Conservation (phyloP, 2,329 filamentous ascomycete genomes). For the Aureobasidium lini region DNA sequence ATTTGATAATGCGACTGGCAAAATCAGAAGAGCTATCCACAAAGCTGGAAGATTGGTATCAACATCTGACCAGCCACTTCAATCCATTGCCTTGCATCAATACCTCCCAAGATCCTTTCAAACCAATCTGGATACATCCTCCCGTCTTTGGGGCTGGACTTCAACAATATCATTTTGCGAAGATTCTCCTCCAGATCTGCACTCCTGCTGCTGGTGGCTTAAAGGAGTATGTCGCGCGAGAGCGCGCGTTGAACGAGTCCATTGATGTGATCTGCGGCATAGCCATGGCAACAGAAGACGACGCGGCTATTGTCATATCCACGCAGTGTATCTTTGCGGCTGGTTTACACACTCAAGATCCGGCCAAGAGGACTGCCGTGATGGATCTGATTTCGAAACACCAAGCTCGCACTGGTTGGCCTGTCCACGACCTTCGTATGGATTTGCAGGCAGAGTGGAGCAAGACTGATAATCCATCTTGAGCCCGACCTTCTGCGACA, state of each 20-base stretch:
- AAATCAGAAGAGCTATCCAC: conserved; percentile 38
- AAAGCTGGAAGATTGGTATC: conserved; percentile 42
- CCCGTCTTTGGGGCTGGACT: conserved; percentile 38
- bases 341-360: conserved; percentile 36
- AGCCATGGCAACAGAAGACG: conserved; percentile 36
- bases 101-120: conserved; percentile 28
- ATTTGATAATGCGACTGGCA: conserved; percentile 33
- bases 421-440: conserved; percentile 15
- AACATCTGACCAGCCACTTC: conserved; percentile 33
- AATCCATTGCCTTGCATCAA: conserved; percentile 30
- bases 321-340: conserved; percentile 38
- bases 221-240: conserved; percentile 36
- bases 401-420: conserved; percentile 32
- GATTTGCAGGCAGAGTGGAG: conserved; percentile 9
- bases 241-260: conserved; percentile 34
- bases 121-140: conserved; percentile 44
- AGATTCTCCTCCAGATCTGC: conserved; percentile 44
- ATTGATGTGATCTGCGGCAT: conserved; percentile 43
- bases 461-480: background rate
- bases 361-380: conserved; percentile 28
- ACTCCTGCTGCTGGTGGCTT: conserved; percentile 41
- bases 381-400: conserved; percentile 29
- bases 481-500: background rate
- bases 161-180: conserved; percentile 44
- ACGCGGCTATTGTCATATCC: conserved; percentile 37